phyloP scores from a whole-genome alignment of 2,329 filamentous ascomycete species.

The Ceratocystis papillata region DNA sequence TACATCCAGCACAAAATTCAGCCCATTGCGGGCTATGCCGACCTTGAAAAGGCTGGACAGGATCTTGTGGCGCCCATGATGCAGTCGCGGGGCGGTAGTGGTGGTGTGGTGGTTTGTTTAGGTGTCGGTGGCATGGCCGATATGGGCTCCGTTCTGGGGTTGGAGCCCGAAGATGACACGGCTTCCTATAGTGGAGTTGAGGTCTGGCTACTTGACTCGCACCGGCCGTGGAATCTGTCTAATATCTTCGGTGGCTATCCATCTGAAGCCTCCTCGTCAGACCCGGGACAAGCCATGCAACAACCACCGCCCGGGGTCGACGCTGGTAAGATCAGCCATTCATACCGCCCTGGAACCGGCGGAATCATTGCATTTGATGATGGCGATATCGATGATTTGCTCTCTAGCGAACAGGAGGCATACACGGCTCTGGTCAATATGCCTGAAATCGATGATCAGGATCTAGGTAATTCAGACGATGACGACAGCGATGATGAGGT shows the following conservation, averaged over 20 bases:
- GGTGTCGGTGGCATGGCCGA: conserved; percentile 90
- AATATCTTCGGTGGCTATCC: conserved; percentile 80
- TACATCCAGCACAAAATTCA: conserved; percentile 97
- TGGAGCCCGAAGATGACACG: conserved; percentile 54
- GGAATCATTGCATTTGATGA: conserved; percentile 94
- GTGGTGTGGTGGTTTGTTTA: conserved; percentile 82
- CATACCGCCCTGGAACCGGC: conserved; percentile 67
- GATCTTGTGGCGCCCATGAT: conserved; percentile 79
- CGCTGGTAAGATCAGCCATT: conserved; percentile 58
- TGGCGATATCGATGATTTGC: conserved; percentile 80
- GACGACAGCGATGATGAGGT: conserved; percentile 40
- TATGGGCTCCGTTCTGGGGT: conserved; percentile 64
- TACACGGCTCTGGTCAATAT: conserved; percentile 81
- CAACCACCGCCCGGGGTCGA: conserved; percentile 55
- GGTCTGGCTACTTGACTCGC: conserved; percentile 86
- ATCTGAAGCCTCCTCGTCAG: conserved; percentile 32
- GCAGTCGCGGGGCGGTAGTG: conserved; percentile 68
- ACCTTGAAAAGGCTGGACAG: conserved; percentile 68
- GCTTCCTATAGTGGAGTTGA: conserved; percentile 71
- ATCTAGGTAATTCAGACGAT: conserved; percentile 48
- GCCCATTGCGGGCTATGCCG: conserved; percentile 83
- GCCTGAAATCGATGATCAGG: conserved; percentile 73
- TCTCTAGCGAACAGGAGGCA: conserved; percentile 63
- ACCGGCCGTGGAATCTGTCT: conserved; percentile 85
- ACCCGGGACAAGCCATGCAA: conserved; percentile 31